Base-by-base conservation (phyloP, 1,284 basidiomycete species). In the Ustilago trichophora region DNA sequence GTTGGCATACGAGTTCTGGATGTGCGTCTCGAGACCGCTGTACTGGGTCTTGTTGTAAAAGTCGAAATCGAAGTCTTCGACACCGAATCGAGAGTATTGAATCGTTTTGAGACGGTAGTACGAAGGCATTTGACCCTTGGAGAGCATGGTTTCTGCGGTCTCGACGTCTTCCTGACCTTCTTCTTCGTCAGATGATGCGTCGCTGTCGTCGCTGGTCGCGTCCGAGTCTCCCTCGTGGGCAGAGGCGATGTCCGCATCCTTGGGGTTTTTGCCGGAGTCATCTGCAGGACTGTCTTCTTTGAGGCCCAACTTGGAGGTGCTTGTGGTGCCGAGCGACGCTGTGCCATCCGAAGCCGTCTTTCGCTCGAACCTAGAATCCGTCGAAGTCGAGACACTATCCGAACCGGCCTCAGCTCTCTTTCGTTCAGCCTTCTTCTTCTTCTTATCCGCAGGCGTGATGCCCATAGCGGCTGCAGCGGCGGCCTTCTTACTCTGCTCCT, bases 21-120 rank as follows among this genome's bases (percentile, higher is more conserved):
- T 98, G 80, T 98, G 93, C 1, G 95, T 97, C 83, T 98, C 96
- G 43, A 99, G 86, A 4, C 96, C 96, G 56, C 91, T 93, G 78
- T 88, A 93, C 22, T 86, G 82, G 0, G 96, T 98, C 77, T 59
- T 52, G 66, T 78, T 79, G 74, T 79, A 80, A 50, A 69, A 77
- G 29, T 87, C 94, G 78, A 98, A 99, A 82, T 99, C 96, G 78
- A 99, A 99, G 82, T 99, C 95, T 80, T 95, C 95, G 22, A 98
- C 91, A n/a, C 95, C 95, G 73, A 98, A 99, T 75, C 93, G 93
- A 41, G 92, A 95, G 82, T 98, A 98, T 82, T 96, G 93, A 77
- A 99, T 98, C 82, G 96, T 93, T 34, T 97, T 93, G 76, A 90
- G 89, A 37, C 91, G 88, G 81, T 96, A 99, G 68, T 89, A 87